phyloP scores from a whole-genome alignment of 768 basidiomycete species.

The Cystobasidium ongulense region DNA sequence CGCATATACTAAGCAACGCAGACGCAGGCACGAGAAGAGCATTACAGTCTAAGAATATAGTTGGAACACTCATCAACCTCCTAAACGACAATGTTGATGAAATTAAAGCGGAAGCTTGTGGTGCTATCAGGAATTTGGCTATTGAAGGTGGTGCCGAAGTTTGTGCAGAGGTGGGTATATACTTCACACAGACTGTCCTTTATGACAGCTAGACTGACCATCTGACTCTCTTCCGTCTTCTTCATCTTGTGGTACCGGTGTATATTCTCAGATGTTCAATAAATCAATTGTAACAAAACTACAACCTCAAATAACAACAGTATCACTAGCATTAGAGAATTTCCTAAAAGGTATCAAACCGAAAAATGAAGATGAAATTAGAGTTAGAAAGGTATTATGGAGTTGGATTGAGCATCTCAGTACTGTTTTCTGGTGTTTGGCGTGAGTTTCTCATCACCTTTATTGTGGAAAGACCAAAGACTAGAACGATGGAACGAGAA shows the following conservation, averaged over 20 bases:
- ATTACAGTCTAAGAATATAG: constrained; percentile 30
- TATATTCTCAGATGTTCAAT: constrained; percentile 31
- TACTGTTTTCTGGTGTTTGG: constrained; percentile 32
- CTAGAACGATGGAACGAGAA: neutral
- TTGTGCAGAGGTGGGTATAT: constrained; percentile 32
- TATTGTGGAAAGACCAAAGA: neutral
- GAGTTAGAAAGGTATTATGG: constrained; percentile 28
- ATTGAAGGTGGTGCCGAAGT: constrained; percentile 33
- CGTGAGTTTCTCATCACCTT: constrained; percentile 12
- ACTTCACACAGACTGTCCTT: too few species aligned
- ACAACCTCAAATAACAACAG: neutral
- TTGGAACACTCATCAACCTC: constrained; percentile 12
- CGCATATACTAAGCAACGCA: constrained; percentile 13
- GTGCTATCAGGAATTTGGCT: constrained; percentile 32
- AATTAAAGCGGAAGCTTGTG: constrained; percentile 25
- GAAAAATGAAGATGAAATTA: constrained; percentile 16
- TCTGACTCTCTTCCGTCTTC: neutral
- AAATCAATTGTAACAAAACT: constrained; percentile 15
- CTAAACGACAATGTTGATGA: neutral
- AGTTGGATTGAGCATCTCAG: constrained; percentile 26
- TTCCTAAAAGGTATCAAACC: neutral
- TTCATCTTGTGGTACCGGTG: neutral
- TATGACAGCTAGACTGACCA: neutral
- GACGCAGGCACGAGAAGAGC: constrained; percentile 9
- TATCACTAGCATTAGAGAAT: neutral